phyloP scores from a whole-genome alignment of 2,329 filamentous ascomycete genomes.

The Ophiocordyceps sinensis region DNA sequence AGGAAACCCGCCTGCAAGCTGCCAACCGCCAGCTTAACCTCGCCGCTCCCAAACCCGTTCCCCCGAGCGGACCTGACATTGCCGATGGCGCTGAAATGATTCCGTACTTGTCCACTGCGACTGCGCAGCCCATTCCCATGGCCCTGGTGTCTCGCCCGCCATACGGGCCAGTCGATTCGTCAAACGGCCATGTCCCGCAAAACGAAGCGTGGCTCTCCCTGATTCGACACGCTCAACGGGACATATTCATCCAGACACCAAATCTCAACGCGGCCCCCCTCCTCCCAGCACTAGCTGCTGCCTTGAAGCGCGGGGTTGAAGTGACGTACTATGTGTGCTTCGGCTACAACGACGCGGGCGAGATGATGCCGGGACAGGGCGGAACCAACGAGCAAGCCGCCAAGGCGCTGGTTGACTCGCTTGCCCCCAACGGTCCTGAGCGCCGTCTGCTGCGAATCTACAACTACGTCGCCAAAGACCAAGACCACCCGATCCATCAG shows the following conservation, averaged over 20 bases:
- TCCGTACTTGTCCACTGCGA: constrained; percentile 38
- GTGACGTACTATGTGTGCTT: constrained; percentile 61
- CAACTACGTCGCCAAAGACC: constrained; percentile 64
- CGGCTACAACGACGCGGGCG: constrained; percentile 66
- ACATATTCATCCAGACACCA: constrained; percentile 66
- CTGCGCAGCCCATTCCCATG: constrained; percentile 47
- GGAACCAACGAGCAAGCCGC: constrained; percentile 63
- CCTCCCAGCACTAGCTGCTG: constrained; percentile 45
- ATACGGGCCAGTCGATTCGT: constrained; percentile 48
- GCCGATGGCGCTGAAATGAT: constrained; percentile 42
- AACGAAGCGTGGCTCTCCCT: constrained; percentile 63
- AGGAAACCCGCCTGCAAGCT: background rate
- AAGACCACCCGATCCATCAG: constrained; percentile 51
- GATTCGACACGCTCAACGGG: constrained; percentile 45
- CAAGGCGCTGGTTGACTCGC: constrained; percentile 38
- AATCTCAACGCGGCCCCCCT: constrained; percentile 61
- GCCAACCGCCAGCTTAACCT: background rate
- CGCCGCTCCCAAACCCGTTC: constrained; percentile 34
- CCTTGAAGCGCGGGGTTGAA: constrained; percentile 51
- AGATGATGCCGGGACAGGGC: constrained; percentile 61
- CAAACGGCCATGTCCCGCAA: constrained; percentile 50
- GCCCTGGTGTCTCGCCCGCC: constrained; percentile 57
- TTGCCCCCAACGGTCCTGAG: constrained; percentile 21
- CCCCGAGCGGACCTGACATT: constrained; percentile 38
- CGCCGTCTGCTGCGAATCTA: constrained; percentile 36